Base-by-base conservation (phyloP, 2,329 filamentous ascomycete genomes). In the Orbilia oligospora region DNA sequence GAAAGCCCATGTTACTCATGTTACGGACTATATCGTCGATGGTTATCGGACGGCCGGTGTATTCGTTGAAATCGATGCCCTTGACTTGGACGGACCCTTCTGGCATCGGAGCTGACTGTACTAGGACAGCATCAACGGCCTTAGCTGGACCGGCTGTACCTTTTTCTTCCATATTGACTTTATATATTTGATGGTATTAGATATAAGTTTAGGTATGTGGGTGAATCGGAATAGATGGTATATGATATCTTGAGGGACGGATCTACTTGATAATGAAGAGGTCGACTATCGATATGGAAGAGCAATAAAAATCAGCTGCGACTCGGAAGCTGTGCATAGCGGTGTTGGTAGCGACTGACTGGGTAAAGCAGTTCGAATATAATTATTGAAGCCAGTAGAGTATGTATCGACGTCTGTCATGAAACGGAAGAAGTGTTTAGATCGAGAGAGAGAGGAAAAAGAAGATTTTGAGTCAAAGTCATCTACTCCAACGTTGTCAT, bases 11-110 rank as follows among this genome's bases (percentile, higher is more conserved):
- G 84, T 90, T 88, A 69, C 89, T 89, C 91, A 98, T 96, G 77
- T 91, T 91, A 70, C 90, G 87, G 24, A 96, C 88, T 80, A 99
- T 88, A 83, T 97, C 93, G 38, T 94, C 91, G 66, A 93, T 94
- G 0, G 94, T 97, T 83, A 97, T 91, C 80, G 91, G 89, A 71
- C 89, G 88, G 44, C 90, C 88, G 76, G 90, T 90, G 85, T 94
- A 89, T 66, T 91, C 88, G 86, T 97, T 92, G 86, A 98, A 99
- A 84, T 99, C 95, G 79, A 98, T 89, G 82, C 97, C 96, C 83
- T 92, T 89, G 41, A 99, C 95, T 83, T 93, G 89, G 24, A 80
- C 76, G 9, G 80, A 89, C 56, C 88, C 91, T 69, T 90, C 88
- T 16, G 95, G 93, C 84, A 97, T 90, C 69, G 93, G 92, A 72